phyloP scores from a whole-genome alignment of 768 basidiomycete species.

The Collybiopsis confluens region DNA sequence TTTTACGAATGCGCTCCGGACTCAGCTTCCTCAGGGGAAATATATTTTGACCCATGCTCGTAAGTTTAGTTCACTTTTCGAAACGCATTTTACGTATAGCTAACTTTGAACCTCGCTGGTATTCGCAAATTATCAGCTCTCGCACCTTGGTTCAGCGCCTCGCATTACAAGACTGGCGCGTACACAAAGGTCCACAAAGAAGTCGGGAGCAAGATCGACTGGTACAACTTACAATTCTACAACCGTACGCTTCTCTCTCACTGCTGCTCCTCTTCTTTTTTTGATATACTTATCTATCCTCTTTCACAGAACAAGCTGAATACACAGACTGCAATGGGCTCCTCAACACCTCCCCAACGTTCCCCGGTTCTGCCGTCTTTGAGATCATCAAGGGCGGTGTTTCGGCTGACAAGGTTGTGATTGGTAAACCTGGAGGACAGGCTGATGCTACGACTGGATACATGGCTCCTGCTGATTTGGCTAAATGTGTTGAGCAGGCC shows the following conservation, averaged over 20 bases:
- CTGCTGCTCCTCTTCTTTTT: neutral
- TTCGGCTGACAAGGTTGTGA: constrained; percentile 42
- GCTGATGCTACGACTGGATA: constrained; percentile 39
- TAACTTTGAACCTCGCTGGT: too few species aligned
- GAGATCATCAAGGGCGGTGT: constrained; percentile 38
- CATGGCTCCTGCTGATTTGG: constrained; percentile 38
- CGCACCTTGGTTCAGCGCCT: constrained; percentile 14
- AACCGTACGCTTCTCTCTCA: constrained; percentile 19
- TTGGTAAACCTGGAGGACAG: constrained; percentile 45
- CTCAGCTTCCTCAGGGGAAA: constrained; percentile 22
- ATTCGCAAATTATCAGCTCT: constrained; percentile 11
- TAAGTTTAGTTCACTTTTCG: constrained; percentile 10
- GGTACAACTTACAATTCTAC: too few species aligned
- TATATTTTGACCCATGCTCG: constrained; percentile 29
- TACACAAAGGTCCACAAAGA: constrained; percentile 33
- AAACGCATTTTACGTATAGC: too few species aligned
- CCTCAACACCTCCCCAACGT: constrained; percentile 33
- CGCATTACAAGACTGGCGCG: neutral
- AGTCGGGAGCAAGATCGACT: constrained; percentile 38
- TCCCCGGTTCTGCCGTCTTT: constrained; percentile 39
- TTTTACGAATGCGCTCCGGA: constrained; percentile 26
- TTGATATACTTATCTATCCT: neutral
- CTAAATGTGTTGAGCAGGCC: constrained; percentile 40
- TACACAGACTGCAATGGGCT: constrained; percentile 44
- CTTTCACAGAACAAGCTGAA: too few species aligned